Base-by-base conservation (phyloP, 2,329 filamentous ascomycete genomes). In the Neopestalotiopsis sp. region DNA sequence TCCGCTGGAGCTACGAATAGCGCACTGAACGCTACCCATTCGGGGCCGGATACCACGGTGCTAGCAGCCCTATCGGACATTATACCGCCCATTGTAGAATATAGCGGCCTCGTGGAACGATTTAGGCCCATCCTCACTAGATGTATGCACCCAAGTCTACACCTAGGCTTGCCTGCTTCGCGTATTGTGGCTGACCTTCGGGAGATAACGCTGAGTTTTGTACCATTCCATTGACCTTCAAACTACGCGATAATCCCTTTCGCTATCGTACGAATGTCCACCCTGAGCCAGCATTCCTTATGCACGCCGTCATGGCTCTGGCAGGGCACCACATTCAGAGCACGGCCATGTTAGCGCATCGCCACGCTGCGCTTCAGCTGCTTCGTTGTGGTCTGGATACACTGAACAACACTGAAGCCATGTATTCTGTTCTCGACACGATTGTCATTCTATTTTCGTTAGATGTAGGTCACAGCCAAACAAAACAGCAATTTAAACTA, bases 261-360 rank as follows among this genome's bases (percentile, higher is more conserved):
- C 61, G 49, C 17, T 68, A 68, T 5, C 42, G 49, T 17, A 38
- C 28, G 9, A n/a, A 13, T 5, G 17, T 59, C 14, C 0, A 32
- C 13, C 32, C 49, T 5, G 67, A 68, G 9, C 67, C 67, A 1
- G 2, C n/a, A 10, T 68, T 42, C 42, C 32, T 68, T 1, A 45
- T 57, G 4, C 61, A 68, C 34, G 67, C 67, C 5, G 67, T 45
- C 2, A 66, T 66, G 61, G 67, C 67, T 4, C 32, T 68, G 38
- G 67, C 67, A 14, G 67, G 67, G 1, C 67, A 68, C 9, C 67
- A 68, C n/a, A 53, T 68, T 12, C 13, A 49, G 20, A 68, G 67
- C 24, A 4, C 34, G 5, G 14, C 34, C 3, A 58, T 20, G 30
- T 24, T 53, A n/a, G 5, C 56, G 13, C 61, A 20, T 9, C 12